Conservation (phyloP, 441 rosid species). For the Pelargonium fulgidum region DNA sequence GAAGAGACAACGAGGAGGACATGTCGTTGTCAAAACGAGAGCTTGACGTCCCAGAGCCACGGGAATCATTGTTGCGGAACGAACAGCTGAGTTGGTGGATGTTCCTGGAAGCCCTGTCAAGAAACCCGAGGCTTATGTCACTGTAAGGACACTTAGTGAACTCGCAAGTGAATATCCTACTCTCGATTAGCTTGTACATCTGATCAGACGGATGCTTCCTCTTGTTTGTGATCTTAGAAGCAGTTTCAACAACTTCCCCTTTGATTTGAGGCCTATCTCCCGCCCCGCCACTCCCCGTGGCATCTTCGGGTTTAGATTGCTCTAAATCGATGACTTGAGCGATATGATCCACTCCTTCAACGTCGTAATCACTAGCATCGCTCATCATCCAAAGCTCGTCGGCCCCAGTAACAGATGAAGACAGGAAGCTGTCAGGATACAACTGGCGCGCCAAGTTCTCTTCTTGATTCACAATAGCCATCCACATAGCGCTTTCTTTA, state of each 20-base stretch:
- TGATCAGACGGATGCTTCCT: conserved; percentile 45
- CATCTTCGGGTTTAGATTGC: conserved; percentile 37
- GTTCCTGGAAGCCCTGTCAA: conserved; percentile 63
- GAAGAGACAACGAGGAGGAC: conserved; percentile 47
- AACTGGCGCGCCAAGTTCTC: conserved; percentile 52
- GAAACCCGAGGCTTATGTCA: conserved; percentile 51
- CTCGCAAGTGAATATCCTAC: conserved; percentile 62
- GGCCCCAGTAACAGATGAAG: conserved; percentile 42
- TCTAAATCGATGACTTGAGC: conserved; percentile 47
- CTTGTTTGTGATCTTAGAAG: conserved; percentile 41
- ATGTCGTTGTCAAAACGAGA: conserved; percentile 54
- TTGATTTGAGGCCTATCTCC: conserved; percentile 33
- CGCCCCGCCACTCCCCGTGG: conserved; percentile 36
- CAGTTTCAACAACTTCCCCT: conserved; percentile 40
- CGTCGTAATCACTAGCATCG: conserved; percentile 79
- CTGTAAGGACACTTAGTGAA: conserved; percentile 59
- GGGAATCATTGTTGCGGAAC: conserved; percentile 32
- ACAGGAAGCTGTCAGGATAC: conserved; percentile 66
- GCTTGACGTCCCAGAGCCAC: conserved; percentile 42
- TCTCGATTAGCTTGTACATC: conserved; percentile 40
- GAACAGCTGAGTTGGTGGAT: conserved; percentile 74
- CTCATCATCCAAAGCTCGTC: conserved; percentile 52
- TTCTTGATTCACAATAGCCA: conserved; percentile 66
- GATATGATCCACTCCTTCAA: conserved; percentile 67
- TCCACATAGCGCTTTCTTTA: conserved; percentile 82